phyloP scores from a whole-genome alignment of 2,329 filamentous ascomycete species.

The Septoria petroselini region DNA sequence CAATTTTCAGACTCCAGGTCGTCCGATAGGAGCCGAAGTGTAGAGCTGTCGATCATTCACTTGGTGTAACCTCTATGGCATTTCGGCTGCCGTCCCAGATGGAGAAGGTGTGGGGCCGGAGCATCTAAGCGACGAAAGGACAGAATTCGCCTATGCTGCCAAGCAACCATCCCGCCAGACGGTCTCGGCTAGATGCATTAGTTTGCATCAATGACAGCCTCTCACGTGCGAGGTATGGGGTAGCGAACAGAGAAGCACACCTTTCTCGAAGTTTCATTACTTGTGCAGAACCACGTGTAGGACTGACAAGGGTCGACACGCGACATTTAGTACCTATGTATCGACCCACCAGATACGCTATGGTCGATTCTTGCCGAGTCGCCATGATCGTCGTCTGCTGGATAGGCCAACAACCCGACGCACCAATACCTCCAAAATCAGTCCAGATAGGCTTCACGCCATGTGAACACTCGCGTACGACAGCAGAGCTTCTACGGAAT shows the following conservation, averaged over 20 bases:
- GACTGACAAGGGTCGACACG: neutral
- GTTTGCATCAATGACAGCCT: neutral
- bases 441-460: slow-evolving; percentile 2
- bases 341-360: neutral
- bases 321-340: neutral
- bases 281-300: neutral
- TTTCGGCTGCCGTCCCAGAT: slow-evolving; percentile 1
- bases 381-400: neutral
- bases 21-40: neutral
- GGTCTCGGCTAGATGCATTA: slow-evolving; percentile 8
- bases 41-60: neutral
- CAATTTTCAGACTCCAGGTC: no score
- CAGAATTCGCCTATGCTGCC: neutral
- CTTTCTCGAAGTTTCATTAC: no score
- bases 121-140: neutral
- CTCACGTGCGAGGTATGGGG: neutral
- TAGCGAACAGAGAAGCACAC: no score
- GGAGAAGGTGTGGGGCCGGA: slow-evolving; percentile 4
- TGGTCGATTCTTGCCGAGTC: slow-evolving; percentile 2
- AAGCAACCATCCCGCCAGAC: neutral
- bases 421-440: no score
- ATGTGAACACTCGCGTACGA: neutral
- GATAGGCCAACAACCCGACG: neutral
- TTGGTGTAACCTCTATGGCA: neutral
- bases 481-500: neutral